Conservation (phyloP, 306 rosid genomes). For the Cucurbita pepo region DNA sequence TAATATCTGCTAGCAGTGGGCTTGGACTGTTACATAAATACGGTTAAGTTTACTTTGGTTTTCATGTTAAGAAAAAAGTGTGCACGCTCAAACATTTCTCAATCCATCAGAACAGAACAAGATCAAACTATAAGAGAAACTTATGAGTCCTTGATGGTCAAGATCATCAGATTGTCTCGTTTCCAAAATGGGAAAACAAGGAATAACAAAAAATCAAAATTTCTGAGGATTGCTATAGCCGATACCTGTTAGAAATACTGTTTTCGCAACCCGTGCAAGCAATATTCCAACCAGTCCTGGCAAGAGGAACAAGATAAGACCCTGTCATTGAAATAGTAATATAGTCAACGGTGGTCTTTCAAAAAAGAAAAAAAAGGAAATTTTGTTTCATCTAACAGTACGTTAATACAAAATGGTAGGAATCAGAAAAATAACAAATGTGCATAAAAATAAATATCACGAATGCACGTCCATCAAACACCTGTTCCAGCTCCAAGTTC, state of each 20-base stretch:
- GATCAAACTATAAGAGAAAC: not conserved
- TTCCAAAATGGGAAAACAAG: not conserved
- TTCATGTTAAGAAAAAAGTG: not conserved
- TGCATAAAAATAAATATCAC: not conserved
- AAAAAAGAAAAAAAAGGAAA: not conserved
- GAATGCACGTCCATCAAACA: constrained; percentile 3
- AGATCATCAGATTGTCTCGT: not conserved
- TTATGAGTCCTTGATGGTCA: no score
- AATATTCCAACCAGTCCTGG: constrained; percentile 74
- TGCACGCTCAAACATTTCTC: not conserved
- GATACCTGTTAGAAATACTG: constrained; percentile 68
- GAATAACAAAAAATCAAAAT: not conserved
- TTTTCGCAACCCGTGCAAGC: constrained; percentile 47
- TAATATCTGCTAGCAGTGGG: no score
- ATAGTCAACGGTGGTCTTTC: not conserved
- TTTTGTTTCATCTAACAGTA: not conserved
- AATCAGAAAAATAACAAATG: not conserved
- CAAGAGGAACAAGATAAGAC: constrained; percentile 16
- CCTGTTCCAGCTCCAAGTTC: constrained; percentile 96
- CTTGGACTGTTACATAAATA: no score
- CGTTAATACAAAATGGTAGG: not conserved
- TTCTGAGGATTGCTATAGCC: constrained; percentile 22
- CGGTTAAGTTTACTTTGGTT: not conserved
- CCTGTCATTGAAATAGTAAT: constrained; percentile 13
- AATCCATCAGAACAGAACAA: not conserved